These are phyloP conservation scores for Hansenula anomala DNA, from an alignment of 1,139 yeast species.

Conservation along the genomic window DNA sequence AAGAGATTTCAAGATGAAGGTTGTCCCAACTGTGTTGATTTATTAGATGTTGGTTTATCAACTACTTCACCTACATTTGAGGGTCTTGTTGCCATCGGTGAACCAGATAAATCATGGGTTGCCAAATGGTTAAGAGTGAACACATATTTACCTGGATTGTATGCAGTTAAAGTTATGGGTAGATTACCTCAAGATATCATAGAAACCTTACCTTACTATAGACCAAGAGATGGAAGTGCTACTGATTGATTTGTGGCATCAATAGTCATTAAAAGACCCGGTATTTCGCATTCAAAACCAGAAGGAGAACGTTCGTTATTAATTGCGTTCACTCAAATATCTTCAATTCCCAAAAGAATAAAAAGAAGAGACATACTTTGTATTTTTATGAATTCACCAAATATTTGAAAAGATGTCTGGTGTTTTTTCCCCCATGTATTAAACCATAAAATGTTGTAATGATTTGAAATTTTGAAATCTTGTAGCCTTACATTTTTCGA, in stretches of 20 bases:
- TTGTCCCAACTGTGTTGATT: slow-evolving; percentile 96
- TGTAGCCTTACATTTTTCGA: no score
- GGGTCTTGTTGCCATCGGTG: slow-evolving; percentile 89
- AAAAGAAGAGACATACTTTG: no score
- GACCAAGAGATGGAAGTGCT: slow-evolving; percentile 96
- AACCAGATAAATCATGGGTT: slow-evolving; percentile 89
- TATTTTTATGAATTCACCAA: no score
- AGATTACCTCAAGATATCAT: slow-evolving; percentile 84
- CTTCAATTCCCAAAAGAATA: no score
- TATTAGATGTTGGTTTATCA: slow-evolving; percentile 77
- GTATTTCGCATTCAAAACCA: no score
- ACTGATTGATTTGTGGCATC: slow-evolving; percentile 54
- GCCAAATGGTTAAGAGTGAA: slow-evolving; percentile 95
- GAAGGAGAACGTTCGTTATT: no score
- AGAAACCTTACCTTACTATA: slow-evolving; percentile 68
- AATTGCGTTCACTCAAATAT: no score
- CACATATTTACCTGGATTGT: slow-evolving; percentile 82
- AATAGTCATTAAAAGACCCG: no score
- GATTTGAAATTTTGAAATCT: no score
- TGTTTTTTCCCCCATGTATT: no score
- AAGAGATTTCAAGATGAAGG: slow-evolving; percentile 72
- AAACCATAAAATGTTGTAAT: no score
- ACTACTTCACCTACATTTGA: slow-evolving; percentile 95
- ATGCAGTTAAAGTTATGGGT: slow-evolving; percentile 93
- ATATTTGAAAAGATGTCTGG: no score